These are phyloP conservation scores for Plasmodium malariae DNA, from an alignment of 169 alveolate species.

Conservation along the genomic window DNA sequence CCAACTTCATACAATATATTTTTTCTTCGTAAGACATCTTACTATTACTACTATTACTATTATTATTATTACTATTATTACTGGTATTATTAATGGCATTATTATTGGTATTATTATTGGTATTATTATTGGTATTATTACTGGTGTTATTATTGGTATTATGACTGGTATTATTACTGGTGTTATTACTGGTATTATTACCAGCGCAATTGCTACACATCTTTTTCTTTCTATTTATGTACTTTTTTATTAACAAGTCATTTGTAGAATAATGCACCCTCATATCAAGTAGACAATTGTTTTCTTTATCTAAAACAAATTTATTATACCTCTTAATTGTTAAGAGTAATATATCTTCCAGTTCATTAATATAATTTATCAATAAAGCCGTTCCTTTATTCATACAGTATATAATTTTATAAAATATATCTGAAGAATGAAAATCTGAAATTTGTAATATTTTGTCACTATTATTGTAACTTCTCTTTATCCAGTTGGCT, in stretches of 20 bases:
- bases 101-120: too few species aligned
- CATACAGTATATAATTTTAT: slow-evolving; percentile 73
- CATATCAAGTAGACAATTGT: not conserved
- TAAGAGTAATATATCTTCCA: slow-evolving; percentile 58
- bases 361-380: slow-evolving; percentile 41
- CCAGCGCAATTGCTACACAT: not conserved
- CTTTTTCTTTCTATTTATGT: slow-evolving; percentile 22
- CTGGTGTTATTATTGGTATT: too few species aligned
- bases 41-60: not conserved
- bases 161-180: too few species aligned
- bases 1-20: slow-evolving; percentile 39
- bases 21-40: slow-evolving; percentile 30
- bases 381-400: slow-evolving; percentile 44
- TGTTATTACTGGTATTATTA: too few species aligned
- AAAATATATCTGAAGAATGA: slow-evolving; percentile 42
- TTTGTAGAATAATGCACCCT: slow-evolving; percentile 11
- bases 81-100: not conserved
- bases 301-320: slow-evolving; percentile 47
- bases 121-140: too few species aligned
- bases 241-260: slow-evolving; percentile 27
- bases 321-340: slow-evolving; percentile 64
- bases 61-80: not conserved
- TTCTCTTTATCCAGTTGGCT: slow-evolving; percentile 58
- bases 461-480: slow-evolving; percentile 26
- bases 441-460: slow-evolving; percentile 26